Conservation (phyloP, 768 basidiomycete species). For the Hebeloma cylindrosporum region DNA sequence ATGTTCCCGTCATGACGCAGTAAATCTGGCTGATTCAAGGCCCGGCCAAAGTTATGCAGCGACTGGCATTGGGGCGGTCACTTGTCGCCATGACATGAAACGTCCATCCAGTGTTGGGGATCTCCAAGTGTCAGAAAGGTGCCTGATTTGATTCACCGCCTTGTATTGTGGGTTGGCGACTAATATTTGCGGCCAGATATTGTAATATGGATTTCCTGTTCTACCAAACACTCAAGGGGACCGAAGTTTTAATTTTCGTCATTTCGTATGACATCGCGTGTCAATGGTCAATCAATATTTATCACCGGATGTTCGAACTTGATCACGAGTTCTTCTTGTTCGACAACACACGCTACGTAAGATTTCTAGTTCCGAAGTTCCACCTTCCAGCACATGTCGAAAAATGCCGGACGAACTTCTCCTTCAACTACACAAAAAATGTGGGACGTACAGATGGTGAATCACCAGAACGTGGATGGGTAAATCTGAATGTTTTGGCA, state of each 20-base stretch:
- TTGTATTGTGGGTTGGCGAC: background rate
- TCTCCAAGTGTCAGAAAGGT: conserved; percentile 35
- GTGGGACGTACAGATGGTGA: conserved; percentile 35
- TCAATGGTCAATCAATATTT: conserved; percentile 24
- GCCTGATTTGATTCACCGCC: conserved; percentile 5
- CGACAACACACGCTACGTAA: background rate
- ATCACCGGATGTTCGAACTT: conserved; percentile 10
- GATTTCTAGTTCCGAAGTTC: conserved; percentile 28
- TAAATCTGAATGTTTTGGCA: conserved; percentile 24
- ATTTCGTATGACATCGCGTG: conserved; percentile 31
- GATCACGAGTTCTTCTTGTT: conserved; percentile 6
- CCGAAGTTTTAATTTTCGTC: conserved; percentile 7
- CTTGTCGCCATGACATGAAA: conserved; percentile 33
- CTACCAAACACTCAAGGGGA: conserved; percentile 4
- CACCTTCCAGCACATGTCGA: conserved; percentile 27
- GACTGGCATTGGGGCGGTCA: conserved; percentile 28
- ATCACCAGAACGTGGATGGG: conserved; percentile 34
- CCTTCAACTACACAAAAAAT: conserved; percentile 22
- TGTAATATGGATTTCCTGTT: conserved; percentile 35
- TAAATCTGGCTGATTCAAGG: conserved; percentile 23
- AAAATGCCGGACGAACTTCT: conserved; percentile 19
- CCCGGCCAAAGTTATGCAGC: conserved; percentile 22
- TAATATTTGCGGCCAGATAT: conserved; percentile 17
- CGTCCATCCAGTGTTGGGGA: conserved; percentile 26
- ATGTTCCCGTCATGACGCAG: conserved; percentile 30